Evolutionary conservation across 441 rosid species (phyloP).

Genomic region (Eruca vesicaria): DNA sequence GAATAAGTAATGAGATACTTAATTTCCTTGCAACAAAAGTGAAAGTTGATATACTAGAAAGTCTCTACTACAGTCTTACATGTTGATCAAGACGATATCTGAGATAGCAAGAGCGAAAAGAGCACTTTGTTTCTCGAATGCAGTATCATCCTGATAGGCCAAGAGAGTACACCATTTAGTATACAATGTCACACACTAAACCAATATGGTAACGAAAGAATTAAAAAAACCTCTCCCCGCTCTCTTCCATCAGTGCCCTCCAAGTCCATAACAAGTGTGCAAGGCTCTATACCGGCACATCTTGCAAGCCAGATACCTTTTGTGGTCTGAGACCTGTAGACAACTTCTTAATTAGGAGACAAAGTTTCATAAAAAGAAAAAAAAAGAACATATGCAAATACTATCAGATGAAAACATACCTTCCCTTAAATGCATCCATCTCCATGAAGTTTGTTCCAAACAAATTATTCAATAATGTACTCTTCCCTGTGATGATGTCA

Average conservation of each 20-base stretch:
- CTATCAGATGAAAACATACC: constrained; percentile 42
- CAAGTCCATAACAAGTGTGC: constrained; percentile 94
- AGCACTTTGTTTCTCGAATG: constrained; percentile 99
- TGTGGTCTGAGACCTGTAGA: constrained; percentile 87
- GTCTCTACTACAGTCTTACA: constrained; percentile 50
- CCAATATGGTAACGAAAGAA: background rate
- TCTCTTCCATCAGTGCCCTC: constrained; percentile 99
- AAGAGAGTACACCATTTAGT: background rate
- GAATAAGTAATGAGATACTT: background rate
- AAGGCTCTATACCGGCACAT: constrained; percentile 89
- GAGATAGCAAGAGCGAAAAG: constrained; percentile 98
- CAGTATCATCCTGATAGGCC: constrained; percentile 79
- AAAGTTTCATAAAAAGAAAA: background rate
- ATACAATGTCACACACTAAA: background rate
- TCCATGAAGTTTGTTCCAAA: constrained; percentile 89
- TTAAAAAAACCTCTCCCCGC: constrained; percentile 86
- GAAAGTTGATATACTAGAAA: background rate
- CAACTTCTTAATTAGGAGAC: constrained; percentile 8
- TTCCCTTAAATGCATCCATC: constrained; percentile 99
- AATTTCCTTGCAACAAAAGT: background rate
- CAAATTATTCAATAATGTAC: constrained; percentile 83
- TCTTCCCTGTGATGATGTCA: constrained; percentile 78
- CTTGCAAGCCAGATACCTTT: constrained; percentile 97
- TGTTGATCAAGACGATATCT: constrained; percentile 93
- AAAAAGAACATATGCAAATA: background rate